Conservation (phyloP, 2,329 filamentous ascomycete species). For the Akanthomyces dipterigenus region DNA sequence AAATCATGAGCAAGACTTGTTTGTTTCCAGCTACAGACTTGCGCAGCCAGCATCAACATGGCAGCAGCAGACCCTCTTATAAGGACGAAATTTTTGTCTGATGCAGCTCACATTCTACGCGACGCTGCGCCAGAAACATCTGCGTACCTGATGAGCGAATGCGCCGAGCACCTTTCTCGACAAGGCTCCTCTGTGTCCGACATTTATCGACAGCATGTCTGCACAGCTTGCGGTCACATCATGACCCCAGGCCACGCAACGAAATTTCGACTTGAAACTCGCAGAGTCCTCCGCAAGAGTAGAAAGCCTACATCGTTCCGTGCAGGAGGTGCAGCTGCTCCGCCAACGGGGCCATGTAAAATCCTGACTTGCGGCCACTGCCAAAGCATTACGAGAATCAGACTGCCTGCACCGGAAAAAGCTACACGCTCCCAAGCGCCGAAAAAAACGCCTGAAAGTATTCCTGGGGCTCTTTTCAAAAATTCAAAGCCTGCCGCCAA, state of each 20-base stretch:
- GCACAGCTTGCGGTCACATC: slow-evolving; percentile 55
- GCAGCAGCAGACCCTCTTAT: slow-evolving; percentile 17
- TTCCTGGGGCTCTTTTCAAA: slow-evolving; percentile 9
- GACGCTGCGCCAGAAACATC: slow-evolving; percentile 48
- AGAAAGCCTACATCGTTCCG: background rate
- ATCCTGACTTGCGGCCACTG: slow-evolving; percentile 40
- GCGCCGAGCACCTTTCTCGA: slow-evolving; percentile 42
- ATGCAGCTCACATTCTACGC: slow-evolving; percentile 53
- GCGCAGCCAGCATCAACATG: slow-evolving; percentile 12
- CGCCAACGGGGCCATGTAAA: slow-evolving; percentile 27
- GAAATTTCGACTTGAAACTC: slow-evolving; percentile 31
- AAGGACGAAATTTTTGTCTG: slow-evolving; percentile 42
- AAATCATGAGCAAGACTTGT: background rate
- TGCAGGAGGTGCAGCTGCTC: background rate
- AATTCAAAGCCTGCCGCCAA: slow-evolving; percentile 21
- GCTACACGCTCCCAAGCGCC: slow-evolving; percentile 20
- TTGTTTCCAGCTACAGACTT: background rate
- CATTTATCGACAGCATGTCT: slow-evolving; percentile 47
- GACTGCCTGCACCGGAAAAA: slow-evolving; percentile 31
- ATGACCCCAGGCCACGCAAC: slow-evolving; percentile 46
- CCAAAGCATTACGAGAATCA: slow-evolving; percentile 34
- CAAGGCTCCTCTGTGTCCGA: slow-evolving; percentile 39
- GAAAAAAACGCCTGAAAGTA: slow-evolving; percentile 15
- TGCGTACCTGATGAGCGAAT: slow-evolving; percentile 51
- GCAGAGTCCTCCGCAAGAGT: slow-evolving; percentile 9